Conservation (phyloP, 331 rosid species). For the Rhamnella rubrinervis region DNA sequence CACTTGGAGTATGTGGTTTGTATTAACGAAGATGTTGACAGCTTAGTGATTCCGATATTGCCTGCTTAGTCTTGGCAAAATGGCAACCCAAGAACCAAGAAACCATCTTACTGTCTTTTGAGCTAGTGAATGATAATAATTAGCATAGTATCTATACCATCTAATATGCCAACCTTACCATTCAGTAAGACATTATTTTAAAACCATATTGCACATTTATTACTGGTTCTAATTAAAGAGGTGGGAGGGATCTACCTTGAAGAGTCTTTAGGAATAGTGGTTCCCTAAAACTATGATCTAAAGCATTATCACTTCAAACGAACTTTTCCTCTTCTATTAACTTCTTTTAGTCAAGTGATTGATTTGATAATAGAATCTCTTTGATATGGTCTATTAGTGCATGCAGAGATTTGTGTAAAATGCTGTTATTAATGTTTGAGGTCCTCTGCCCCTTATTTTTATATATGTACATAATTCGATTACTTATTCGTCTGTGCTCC, state of each 20-base stretch:
- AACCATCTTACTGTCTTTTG: background rate
- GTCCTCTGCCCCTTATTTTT: background rate
- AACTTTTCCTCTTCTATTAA: background rate
- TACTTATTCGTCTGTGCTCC: constrained; percentile 11
- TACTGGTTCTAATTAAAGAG: too few species aligned
- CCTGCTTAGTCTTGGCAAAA: background rate
- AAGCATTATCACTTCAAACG: background rate
- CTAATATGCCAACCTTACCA: too few species aligned
- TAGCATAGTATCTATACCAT: background rate
- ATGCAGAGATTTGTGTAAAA: background rate
- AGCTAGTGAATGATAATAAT: background rate
- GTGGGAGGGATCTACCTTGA: too few species aligned
- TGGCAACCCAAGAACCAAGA: background rate
- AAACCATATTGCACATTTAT: too few species aligned
- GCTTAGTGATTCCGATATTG: background rate
- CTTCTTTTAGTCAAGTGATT: background rate
- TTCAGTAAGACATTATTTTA: too few species aligned
- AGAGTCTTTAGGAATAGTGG: too few species aligned
- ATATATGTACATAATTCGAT: background rate
- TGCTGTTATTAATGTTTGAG: background rate
- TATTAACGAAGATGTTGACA: constrained; percentile 3
- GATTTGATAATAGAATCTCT: background rate
- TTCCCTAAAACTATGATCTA: background rate
- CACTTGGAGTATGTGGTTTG: background rate
- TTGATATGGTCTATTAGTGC: background rate